Evolutionary conservation across 192 early-diverging fungal genomes (phyloP), one percentile per base, ranked within the genome.

Genomic region (Entomortierella beljakovae): DNA sequence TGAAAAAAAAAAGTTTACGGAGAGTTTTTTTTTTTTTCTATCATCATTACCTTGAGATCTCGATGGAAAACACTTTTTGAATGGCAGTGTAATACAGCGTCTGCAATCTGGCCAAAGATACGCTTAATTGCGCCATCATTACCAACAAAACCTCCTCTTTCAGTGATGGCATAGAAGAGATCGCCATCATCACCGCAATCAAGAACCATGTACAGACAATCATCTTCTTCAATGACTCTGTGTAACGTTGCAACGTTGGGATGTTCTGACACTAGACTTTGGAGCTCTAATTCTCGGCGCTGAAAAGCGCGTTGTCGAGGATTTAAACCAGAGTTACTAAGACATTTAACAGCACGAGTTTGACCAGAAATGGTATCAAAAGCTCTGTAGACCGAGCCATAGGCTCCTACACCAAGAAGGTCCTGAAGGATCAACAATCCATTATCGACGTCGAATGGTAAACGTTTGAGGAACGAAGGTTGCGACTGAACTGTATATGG

Each of bases 81-180:
- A 76, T 94, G 91, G 37, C 91, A 88, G 68, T 90, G 87, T 40
- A 88, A 68, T 51, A 98, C 89, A 5, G 95, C 94, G 61, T 90
- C 82, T 20, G 96, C 77, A 23, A 98, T 79, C 42, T 79, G 75
- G 26, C 37, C 49, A 55, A 79, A 79, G 48, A 65, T 65, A 7
- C 61, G 82, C 16, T 93, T 92, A 51, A 95, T 89, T 32, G 93
- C 93, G 22, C 81, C 54, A 69, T 97, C 95, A 29, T 89, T 89
- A 68, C 85, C 83, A 18, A 88, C 64, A 38, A 94, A 90, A 23
- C 86, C 89, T 48, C 93, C 92, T 13, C 91, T 87, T 31, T 88
- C 89, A 10, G 96, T 94, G 68, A 99, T 98, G 32, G 88, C 90
- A 40, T 94, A 94, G 82, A 99, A 99, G 35, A 99, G 82, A 86